phyloP scores from a whole-genome alignment of 192 early-diverging fungal genomes.

The Jimgerdemannia flammicorona region DNA sequence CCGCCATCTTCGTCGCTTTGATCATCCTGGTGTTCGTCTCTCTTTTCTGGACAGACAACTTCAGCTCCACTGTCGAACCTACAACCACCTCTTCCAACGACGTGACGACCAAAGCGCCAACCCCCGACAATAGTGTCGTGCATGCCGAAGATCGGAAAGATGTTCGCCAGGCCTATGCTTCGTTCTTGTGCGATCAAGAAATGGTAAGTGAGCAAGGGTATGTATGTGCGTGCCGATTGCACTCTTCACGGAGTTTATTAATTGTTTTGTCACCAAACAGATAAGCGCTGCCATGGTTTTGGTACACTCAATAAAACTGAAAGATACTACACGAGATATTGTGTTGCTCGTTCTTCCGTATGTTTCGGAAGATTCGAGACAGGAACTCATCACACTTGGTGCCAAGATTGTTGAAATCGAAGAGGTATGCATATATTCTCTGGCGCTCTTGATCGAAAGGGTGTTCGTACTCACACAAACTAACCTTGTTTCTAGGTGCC shows the following conservation, averaged over 20 bases:
- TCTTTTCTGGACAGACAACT: background rate
- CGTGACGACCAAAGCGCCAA: no score
- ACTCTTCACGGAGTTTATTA: background rate
- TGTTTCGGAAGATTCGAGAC: slow-evolving; percentile 1
- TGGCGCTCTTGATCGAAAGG: background rate
- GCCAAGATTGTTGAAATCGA: slow-evolving; percentile 15
- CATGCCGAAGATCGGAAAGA: background rate
- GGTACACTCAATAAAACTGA: slow-evolving; percentile 6
- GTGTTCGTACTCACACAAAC: background rate
- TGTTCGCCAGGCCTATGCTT: slow-evolving; percentile 2
- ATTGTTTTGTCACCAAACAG: background rate
- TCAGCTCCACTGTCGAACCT: background rate
- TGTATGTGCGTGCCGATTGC: no score
- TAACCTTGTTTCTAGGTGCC: background rate
- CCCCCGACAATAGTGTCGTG: background rate
- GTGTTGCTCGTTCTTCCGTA: slow-evolving; percentile 9
- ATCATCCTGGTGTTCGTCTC: background rate
- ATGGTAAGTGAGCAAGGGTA: slow-evolving; percentile 7
- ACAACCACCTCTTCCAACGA: background rate
- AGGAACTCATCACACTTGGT: slow-evolving; percentile 5
- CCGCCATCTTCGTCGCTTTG: background rate
- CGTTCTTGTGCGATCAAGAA: slow-evolving; percentile 17
- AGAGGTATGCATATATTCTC: slow-evolving; percentile 12
- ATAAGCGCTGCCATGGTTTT: slow-evolving; percentile 8
- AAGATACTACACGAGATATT: slow-evolving; percentile 12